phyloP scores from a whole-genome alignment of 441 rosid genomes.

The Pelargonium citronellum region DNA sequence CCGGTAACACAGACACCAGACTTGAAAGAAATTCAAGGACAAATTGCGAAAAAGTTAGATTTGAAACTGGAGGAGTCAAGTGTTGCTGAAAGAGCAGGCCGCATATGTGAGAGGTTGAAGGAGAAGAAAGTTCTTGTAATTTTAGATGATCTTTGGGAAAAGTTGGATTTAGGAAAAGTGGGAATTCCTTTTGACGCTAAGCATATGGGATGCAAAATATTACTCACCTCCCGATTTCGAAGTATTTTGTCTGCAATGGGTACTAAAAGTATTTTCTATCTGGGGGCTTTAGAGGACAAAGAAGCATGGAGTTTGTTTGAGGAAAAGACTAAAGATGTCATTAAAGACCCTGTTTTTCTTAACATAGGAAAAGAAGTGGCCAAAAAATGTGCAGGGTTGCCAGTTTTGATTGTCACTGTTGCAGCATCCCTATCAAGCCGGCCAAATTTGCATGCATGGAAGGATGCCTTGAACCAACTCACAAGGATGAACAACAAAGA shows the following conservation, averaged over 20 bases:
- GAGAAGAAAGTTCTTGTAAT: neutral
- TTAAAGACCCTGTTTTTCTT: neutral
- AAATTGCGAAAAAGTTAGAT: neutral
- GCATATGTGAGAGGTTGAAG: neutral
- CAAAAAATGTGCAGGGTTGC: constrained; percentile 19
- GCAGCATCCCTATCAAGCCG: too few species aligned
- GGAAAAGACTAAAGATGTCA: neutral
- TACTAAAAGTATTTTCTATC: neutral
- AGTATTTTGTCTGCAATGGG: neutral
- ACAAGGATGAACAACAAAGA: neutral
- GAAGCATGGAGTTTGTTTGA: constrained; percentile 16
- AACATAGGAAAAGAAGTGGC: constrained; percentile 9
- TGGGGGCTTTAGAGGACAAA: neutral
- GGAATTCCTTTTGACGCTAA: neutral
- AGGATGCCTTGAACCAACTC: constrained; percentile 12
- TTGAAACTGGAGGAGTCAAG: neutral
- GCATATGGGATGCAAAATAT: neutral
- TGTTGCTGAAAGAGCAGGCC: neutral
- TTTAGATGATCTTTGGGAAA: constrained; percentile 6
- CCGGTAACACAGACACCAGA: neutral
- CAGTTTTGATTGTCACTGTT: neutral
- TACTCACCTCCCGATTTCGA: neutral
- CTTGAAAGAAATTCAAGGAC: neutral
- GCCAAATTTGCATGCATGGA: constrained; percentile 18
- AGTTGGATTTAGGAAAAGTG: neutral